These are phyloP conservation scores for Panicum miliaceum DNA, from an alignment of 176 grass and related monocot genomes.

Conservation along the genomic window DNA sequence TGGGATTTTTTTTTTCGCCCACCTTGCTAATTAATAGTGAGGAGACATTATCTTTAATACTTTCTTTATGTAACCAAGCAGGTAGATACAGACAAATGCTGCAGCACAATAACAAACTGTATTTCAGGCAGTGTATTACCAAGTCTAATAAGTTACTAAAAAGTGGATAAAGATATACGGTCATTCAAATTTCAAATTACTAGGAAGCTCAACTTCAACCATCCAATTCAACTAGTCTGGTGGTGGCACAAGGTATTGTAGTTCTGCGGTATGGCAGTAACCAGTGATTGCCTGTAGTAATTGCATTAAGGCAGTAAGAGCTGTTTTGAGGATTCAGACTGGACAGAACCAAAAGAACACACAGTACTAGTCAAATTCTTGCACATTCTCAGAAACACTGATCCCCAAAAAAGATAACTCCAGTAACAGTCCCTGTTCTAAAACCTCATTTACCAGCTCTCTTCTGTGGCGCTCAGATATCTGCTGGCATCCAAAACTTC, in stretches of 20 bases:
- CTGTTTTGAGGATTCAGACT: constrained; percentile 20
- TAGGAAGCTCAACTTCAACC: neutral
- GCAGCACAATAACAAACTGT: constrained; percentile 1
- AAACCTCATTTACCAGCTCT: constrained; percentile 27
- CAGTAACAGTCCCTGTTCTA: constrained; percentile 24
- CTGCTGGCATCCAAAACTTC: constrained; percentile 44
- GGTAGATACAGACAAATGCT: neutral
- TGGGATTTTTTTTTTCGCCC: neutral
- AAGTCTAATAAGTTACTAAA: neutral
- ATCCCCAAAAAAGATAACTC: neutral
- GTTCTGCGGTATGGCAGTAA: neutral
- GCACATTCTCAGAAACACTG: constrained; percentile 22
- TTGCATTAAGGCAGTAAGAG: constrained; percentile 12
- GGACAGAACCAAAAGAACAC: constrained; percentile 28
- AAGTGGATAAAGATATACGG: neutral
- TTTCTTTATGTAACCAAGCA: neutral
- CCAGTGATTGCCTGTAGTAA: neutral
- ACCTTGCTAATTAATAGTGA: neutral
- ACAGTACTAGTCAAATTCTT: neutral
- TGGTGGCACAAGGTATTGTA: neutral
- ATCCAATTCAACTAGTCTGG: constrained; percentile 3
- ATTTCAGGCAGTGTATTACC: neutral
- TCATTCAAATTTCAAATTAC: constrained; percentile 12
- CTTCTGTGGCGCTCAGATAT: constrained; percentile 24
- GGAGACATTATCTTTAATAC: neutral